These are phyloP conservation scores for Cryptosporidium sp. DNA, from an alignment of 169 alveolate genomes.

Conservation along the genomic window DNA sequence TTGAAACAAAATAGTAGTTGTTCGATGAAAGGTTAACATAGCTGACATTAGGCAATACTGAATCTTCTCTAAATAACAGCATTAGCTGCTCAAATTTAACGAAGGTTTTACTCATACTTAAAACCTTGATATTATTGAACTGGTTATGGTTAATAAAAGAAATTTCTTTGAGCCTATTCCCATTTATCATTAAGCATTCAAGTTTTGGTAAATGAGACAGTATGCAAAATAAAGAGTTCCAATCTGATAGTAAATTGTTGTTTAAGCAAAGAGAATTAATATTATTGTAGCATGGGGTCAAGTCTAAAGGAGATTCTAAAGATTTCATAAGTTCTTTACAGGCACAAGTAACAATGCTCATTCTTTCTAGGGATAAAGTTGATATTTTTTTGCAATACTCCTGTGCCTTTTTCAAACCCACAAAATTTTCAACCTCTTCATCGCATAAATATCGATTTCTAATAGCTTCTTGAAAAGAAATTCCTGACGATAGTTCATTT, in stretches of 20 bases:
- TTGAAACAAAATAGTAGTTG: not conserved
- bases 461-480: slow-evolving; percentile 63
- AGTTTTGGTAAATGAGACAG: slow-evolving; percentile 48
- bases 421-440: slow-evolving; percentile 26
- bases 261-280: slow-evolving; percentile 10
- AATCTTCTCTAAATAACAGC: slow-evolving; percentile 2
- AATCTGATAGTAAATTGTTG: slow-evolving; percentile 27
- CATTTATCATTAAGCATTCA: slow-evolving; percentile 39
- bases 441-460: slow-evolving; percentile 39
- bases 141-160: not conserved
- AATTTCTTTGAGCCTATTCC: slow-evolving; percentile 10
- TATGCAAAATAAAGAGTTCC: slow-evolving; percentile 47
- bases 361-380: slow-evolving; percentile 39
- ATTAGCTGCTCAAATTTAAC: slow-evolving; percentile 19
- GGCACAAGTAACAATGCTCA: slow-evolving; percentile 23
- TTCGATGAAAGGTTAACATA: slow-evolving; percentile 52
- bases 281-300: not conserved
- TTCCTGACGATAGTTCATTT: slow-evolving; percentile 26
- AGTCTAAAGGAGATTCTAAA: not conserved
- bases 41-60: slow-evolving; percentile 39
- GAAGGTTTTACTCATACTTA: slow-evolving; percentile 50
- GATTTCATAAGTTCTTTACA: not conserved
- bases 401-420: slow-evolving; percentile 15
- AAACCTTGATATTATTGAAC: slow-evolving; percentile 12
- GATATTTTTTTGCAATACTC: slow-evolving; percentile 50